These are phyloP conservation scores for Hypocrella siamensis DNA, from an alignment of 2,329 filamentous ascomycete genomes.

Conservation along the genomic window DNA sequence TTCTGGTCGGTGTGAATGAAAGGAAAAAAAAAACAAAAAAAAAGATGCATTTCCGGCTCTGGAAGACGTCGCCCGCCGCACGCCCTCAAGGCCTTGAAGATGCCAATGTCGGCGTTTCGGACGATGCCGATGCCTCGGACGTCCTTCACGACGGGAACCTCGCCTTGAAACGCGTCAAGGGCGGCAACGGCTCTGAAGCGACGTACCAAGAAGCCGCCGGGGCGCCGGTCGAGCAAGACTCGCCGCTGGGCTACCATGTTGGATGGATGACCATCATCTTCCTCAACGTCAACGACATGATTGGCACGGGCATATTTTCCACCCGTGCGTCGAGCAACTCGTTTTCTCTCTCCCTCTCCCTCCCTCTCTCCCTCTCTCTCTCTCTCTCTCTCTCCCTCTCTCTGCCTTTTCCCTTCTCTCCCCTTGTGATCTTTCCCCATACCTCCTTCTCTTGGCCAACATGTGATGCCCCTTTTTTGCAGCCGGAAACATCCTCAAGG, in stretches of 20 bases:
- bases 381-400: background rate
- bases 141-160: constrained; percentile 20
- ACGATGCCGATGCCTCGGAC: background rate
- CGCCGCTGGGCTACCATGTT: constrained; percentile 44
- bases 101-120: no score
- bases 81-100: no score
- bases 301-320: constrained; percentile 49
- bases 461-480: background rate
- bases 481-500: constrained; percentile 29
- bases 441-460: background rate
- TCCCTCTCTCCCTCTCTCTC: background rate
- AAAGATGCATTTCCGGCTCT: no score
- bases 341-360: background rate
- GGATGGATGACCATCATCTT: constrained; percentile 40
- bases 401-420: background rate
- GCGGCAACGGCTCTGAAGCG: constrained; percentile 30
- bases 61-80: no score
- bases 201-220: constrained; percentile 46
- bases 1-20: no score
- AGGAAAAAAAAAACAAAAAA: no score
- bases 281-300: constrained; percentile 46
- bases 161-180: constrained; percentile 23
- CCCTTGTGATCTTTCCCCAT: background rate
- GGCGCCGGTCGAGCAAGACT: constrained; percentile 42
- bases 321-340: constrained; percentile 31